These are phyloP conservation scores for Diaporthe citriasiana DNA, from an alignment of 2,329 filamentous ascomycete species.

Conservation along the genomic window DNA sequence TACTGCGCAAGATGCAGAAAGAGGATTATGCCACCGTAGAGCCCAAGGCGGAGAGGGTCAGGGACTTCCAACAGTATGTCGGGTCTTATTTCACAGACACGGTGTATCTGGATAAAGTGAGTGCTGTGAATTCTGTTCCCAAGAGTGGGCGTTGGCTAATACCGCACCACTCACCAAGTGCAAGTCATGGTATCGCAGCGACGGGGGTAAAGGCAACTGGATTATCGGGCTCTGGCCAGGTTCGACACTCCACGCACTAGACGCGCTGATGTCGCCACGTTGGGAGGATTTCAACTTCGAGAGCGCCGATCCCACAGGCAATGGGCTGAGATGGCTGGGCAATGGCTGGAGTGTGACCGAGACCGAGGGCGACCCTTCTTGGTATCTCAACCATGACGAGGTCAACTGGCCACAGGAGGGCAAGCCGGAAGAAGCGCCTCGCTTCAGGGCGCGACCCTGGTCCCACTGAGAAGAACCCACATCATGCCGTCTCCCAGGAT, in stretches of 20 bases:
- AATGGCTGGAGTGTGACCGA: slow-evolving; percentile 59
- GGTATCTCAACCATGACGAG: slow-evolving; percentile 57
- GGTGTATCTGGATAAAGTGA: slow-evolving; percentile 58
- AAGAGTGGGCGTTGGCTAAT: background rate
- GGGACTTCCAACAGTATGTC: slow-evolving; percentile 62
- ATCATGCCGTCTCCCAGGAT: no score
- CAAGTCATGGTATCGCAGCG: slow-evolving; percentile 67
- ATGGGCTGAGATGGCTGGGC: slow-evolving; percentile 57
- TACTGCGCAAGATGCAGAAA: slow-evolving; percentile 62
- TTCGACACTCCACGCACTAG: slow-evolving; percentile 59
- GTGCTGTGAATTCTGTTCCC: background rate
- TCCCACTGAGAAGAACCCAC: slow-evolving; percentile 44
- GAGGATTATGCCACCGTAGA: slow-evolving; percentile 61
- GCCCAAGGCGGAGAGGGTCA: slow-evolving; percentile 58
- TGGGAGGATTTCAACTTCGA: slow-evolving; percentile 63
- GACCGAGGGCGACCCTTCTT: slow-evolving; percentile 53
- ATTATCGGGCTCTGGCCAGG: slow-evolving; percentile 62
- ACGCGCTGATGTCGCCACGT: slow-evolving; percentile 57
- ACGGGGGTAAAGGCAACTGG: slow-evolving; percentile 55
- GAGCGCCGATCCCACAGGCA: slow-evolving; percentile 49
- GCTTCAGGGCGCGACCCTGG: slow-evolving; percentile 53
- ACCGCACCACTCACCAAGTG: slow-evolving; percentile 50
- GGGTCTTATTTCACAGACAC: slow-evolving; percentile 63
- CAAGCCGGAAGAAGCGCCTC: slow-evolving; percentile 55
- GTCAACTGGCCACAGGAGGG: slow-evolving; percentile 54